A percentile compares a stretch with the other conserved stretches of the same genome.
These are phyloP conservation scores for Tylopilus cervinicoccineus DNA, from an alignment of 768 basidiomycete genomes.

Conservation along the genomic window DNA sequence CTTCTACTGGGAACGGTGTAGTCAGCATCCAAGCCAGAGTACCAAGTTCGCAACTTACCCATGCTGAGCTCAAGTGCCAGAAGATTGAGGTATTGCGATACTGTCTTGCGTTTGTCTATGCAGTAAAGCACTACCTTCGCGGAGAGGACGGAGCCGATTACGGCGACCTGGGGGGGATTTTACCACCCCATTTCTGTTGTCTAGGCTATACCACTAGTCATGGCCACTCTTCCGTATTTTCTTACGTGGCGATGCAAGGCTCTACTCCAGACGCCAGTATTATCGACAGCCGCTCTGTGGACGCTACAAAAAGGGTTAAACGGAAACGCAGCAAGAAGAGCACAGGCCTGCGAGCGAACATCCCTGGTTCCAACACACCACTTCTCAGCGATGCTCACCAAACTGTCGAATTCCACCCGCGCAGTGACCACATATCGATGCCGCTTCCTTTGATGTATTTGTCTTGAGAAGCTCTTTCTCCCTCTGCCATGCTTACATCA, in stretches of 20 bases:
- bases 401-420: constrained; percentile 57
- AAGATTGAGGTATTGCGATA: constrained; percentile 73
- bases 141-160: constrained; percentile 75
- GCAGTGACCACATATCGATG: constrained; percentile 56
- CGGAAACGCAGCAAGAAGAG: constrained; percentile 68
- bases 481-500: background rate
- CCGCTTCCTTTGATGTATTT: constrained; percentile 79
- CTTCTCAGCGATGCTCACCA: constrained; percentile 54
- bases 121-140: constrained; percentile 78
- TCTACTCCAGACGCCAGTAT: constrained; percentile 28
- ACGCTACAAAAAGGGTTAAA: constrained; percentile 66
- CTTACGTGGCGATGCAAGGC: constrained; percentile 42
- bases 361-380: constrained; percentile 49
- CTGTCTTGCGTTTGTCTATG: constrained; percentile 64
- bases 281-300: constrained; percentile 23
- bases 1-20: constrained; percentile 47
- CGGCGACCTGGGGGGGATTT: constrained; percentile 60
- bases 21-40: constrained; percentile 49
- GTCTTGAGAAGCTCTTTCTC: background rate
- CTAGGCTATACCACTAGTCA: constrained; percentile 37
- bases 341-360: constrained; percentile 14
- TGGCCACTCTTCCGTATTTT: constrained; percentile 26
- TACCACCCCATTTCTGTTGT: constrained; percentile 58
- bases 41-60: constrained; percentile 41
- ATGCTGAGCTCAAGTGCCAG: constrained; percentile 50